phyloP scores from a whole-genome alignment of 345 rosid genomes.

The Arabidopsis suecica region DNA sequence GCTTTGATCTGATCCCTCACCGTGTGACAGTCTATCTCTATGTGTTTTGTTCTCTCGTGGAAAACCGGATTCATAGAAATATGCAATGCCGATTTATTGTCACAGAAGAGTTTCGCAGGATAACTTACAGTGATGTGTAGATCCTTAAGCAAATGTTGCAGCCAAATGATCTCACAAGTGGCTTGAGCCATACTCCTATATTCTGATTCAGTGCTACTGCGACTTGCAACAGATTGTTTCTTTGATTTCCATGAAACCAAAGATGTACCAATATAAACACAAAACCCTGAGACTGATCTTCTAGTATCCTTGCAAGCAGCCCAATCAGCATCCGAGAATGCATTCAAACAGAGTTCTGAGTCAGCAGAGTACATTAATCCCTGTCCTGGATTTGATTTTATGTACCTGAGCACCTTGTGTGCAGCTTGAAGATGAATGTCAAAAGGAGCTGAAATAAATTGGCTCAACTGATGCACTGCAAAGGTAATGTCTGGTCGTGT shows the following conservation, averaged over 20 bases:
- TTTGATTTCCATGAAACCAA: not conserved
- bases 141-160: not conserved
- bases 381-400: not conserved
- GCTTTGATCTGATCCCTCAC: rapidly evolving
- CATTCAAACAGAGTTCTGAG: not conserved
- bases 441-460: rapidly evolving
- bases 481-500: not conserved
- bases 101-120: not conserved
- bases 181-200: not conserved
- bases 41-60: not conserved
- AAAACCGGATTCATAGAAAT: not conserved
- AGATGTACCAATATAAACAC: not conserved
- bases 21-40: rapidly evolving
- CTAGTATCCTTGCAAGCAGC: not conserved
- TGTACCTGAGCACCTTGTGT: rapidly evolving
- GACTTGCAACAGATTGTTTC: not conserved
- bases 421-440: not conserved
- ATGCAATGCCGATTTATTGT: not conserved
- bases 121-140: rapidly evolving
- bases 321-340: not conserved
- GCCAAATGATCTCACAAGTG: not conserved
- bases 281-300: rapidly evolving
- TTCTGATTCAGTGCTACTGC: not conserved
- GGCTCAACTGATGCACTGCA: not conserved
- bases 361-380: no score